phyloP scores from a whole-genome alignment of 306 rosid species.

The Neltuma alba region DNA sequence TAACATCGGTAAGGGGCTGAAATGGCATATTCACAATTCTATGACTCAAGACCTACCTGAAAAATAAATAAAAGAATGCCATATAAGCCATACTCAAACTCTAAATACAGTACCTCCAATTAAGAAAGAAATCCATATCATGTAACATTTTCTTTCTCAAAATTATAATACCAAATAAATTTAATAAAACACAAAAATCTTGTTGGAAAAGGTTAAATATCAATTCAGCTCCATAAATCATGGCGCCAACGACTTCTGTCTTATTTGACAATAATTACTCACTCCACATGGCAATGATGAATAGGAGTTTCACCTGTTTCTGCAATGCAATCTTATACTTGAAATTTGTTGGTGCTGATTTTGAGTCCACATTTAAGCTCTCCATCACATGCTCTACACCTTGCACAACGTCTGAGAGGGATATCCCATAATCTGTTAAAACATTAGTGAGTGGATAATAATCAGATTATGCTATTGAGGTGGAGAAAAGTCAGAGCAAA shows the following conservation, averaged over 20 bases:
- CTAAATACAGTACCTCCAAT: conserved; percentile 18
- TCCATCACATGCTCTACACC: conserved; percentile 73
- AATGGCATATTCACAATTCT: conserved; percentile 22
- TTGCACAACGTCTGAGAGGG: conserved; percentile 80
- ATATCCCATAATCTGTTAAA: conserved; percentile 78
- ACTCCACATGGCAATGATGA: conserved; percentile 22
- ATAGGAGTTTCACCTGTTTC: conserved; percentile 75
- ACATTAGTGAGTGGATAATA: conserved; percentile 30
- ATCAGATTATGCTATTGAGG: conserved; percentile 20
- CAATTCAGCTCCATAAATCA: neutral
- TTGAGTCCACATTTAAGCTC: conserved; percentile 64
- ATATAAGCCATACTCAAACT: conserved; percentile 8
- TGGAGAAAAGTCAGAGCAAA: neutral
- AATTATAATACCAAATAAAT: conserved; percentile 11
- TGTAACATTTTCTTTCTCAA: neutral
- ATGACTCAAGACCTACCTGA: conserved; percentile 19
- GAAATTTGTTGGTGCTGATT: conserved; percentile 78
- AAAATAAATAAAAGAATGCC: neutral
- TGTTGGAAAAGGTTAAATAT: neutral
- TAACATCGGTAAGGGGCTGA: conserved; percentile 15
- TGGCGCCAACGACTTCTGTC: conserved; percentile 5
- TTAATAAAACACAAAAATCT: neutral
- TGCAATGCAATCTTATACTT: conserved; percentile 85
- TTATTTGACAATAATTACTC: conserved; percentile 9
- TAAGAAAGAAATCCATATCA: conserved; percentile 5